A percentile compares a stretch with the other conserved stretches of the same genome.
Evolutionary conservation across 176 grass and related monocot species (phyloP).

Genomic region (Saccharum spontaneum): DNA sequence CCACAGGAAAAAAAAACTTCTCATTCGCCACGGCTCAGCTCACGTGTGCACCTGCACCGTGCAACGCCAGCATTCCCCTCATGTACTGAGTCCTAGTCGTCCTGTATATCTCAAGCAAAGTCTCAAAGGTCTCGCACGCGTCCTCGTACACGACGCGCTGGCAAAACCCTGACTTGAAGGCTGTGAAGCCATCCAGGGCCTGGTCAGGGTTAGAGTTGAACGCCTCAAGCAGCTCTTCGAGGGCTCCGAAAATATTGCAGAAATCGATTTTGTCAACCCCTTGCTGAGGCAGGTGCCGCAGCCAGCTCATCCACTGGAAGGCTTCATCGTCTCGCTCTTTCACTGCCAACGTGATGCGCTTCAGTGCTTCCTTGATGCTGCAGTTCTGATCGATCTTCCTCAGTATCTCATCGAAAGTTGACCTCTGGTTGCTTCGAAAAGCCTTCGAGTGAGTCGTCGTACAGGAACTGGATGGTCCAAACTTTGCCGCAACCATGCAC

Average conservation of each 20-base stretch:
- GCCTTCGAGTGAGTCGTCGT: not conserved
- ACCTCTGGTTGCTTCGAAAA: conserved; percentile 38
- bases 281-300: conserved; percentile 49
- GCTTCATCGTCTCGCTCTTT: conserved; percentile 39
- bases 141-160: conserved; percentile 46
- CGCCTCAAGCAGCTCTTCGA: conserved; percentile 41
- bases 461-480: not conserved
- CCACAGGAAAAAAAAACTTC: not conserved
- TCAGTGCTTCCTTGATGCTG: conserved; percentile 40
- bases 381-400: conserved; percentile 35
- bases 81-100: conserved; percentile 58
- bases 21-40: not conserved
- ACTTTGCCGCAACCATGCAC: conserved; percentile 66
- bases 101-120: conserved; percentile 57
- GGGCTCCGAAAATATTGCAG: conserved; percentile 32
- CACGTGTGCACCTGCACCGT: conserved; percentile 37
- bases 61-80: conserved; percentile 70
- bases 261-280: conserved; percentile 44
- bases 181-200: conserved; percentile 17
- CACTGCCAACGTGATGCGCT: conserved; percentile 29
- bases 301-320: conserved; percentile 84
- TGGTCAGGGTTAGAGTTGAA: conserved; percentile 18
- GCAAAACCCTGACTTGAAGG: conserved; percentile 57
- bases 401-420: conserved; percentile 54
- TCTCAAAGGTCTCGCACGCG: conserved; percentile 35